Evolutionary conservation across 2,329 filamentous ascomycete species (phyloP), one percentile per base, ranked within the genome.

Genomic region (Diaporthe amygdali): DNA sequence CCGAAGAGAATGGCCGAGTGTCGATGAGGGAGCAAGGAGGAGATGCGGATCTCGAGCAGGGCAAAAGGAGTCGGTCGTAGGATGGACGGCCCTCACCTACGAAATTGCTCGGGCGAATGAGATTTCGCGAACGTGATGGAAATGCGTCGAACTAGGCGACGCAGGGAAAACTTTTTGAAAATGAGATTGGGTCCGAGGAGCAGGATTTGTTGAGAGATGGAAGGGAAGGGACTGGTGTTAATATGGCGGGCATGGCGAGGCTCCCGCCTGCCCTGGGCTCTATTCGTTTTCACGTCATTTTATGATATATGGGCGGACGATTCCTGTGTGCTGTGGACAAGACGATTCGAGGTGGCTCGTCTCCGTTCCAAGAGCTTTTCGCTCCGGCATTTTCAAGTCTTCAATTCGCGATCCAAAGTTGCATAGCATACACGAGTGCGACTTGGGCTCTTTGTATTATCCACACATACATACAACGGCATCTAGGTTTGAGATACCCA

Each of bases 1-100:
- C 41, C 14, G 63, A 51, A 32, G 32, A 12, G 34, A 41, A 14
- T 6, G 22, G 15, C 17, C 30, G 17, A 25, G 25, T 34, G 27
- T 14, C 46, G n/a, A 20, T 14, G 22, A 63, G 20, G 25, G 55
- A 44, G 14, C 22, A 47, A 1, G 56, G 59, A 22, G n/a, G n/a
- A 54, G 37, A 51, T 22, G 15, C 30, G 27, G 20, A 46, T 17
- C 25, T 37, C 59, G 61, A 39, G 63, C 44, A 49, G 27, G 47
- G 17, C 5, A 44, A 30, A 56, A 67, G 61, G 55, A 70, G 68
- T 67, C 54, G 63, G 39, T 64, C 71, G 27, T 72, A 61, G 67
- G 63, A 44, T 34, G 56, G 54, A 63, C 39, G 32, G 30, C 64
- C 37, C 63, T 56, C 15, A 2, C 46, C 30, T 30, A 30, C 54